Evolutionary conservation across 73 alveolate genomes (phyloP).

Genomic region (Symbiodinium natans): DNA sequence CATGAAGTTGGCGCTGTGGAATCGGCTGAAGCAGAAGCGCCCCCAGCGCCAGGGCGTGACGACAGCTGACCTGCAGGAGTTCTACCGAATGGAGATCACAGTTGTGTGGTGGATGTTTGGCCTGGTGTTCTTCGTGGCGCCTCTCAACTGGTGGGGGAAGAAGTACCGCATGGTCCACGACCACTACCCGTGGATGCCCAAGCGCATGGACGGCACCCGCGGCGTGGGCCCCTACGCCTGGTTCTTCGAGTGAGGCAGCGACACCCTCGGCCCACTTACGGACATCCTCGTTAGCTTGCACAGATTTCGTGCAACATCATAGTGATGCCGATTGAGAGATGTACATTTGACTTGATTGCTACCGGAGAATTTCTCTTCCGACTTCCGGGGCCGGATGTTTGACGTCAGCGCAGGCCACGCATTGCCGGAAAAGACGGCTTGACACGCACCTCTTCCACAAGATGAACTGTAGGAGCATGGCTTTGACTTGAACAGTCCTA

Average conservation of each 20-base stretch:
- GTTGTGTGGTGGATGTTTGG: conserved; percentile 85
- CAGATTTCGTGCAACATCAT: too few species aligned
- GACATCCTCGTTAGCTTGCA: too few species aligned
- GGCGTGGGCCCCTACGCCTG: conserved; percentile 88
- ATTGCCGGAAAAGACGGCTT: too few species aligned
- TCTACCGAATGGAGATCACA: conserved; percentile 81
- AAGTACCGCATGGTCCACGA: conserved; percentile 87
- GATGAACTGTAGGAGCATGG: too few species aligned
- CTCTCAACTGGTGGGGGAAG: conserved; percentile 92
- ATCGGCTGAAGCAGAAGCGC: conserved; percentile 69
- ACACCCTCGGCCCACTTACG: too few species aligned
- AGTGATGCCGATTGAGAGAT: too few species aligned
- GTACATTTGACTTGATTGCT: neutral
- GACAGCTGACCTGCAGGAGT: conserved; percentile 43
- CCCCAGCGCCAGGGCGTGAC: conserved; percentile 40
- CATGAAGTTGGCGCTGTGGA: conserved; percentile 86
- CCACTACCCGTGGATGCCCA: conserved; percentile 89
- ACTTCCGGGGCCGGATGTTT: neutral
- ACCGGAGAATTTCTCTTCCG: neutral
- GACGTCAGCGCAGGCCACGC: neutral
- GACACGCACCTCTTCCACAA: too few species aligned
- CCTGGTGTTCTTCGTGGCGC: conserved; percentile 72
- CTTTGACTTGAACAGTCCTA: too few species aligned
- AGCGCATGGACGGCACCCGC: conserved; percentile 72
- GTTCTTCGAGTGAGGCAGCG: conserved; percentile 46